Conservation (phyloP, 2,329 filamentous ascomycete species). For the Penicillium sp. region DNA sequence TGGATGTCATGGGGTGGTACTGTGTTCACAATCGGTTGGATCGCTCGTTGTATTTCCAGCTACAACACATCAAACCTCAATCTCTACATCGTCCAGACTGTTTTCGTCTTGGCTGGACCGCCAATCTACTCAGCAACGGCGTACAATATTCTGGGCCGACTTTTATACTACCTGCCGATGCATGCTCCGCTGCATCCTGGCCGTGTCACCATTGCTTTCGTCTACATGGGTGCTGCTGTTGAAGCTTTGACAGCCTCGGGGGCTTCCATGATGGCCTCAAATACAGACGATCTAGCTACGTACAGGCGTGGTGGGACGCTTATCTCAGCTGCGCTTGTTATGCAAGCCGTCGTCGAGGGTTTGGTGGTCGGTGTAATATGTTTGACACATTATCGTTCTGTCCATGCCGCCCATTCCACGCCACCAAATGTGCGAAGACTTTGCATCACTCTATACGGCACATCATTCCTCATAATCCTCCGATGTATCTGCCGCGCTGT, state of each 20-base stretch:
- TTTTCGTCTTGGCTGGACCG: slow-evolving; percentile 32
- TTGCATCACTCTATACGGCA: slow-evolving; percentile 35
- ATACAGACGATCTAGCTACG: slow-evolving; percentile 17
- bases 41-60: slow-evolving; percentile 28
- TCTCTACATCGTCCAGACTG: slow-evolving; percentile 32
- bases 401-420: slow-evolving; percentile 18
- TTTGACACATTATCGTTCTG: slow-evolving; percentile 26
- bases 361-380: slow-evolving; percentile 25
- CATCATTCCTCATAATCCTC: slow-evolving; percentile 29
- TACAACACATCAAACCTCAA: slow-evolving; percentile 25
- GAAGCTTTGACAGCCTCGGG: slow-evolving; percentile 32
- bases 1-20: slow-evolving; percentile 33
- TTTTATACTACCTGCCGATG: slow-evolving; percentile 38
- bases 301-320: slow-evolving; percentile 24
- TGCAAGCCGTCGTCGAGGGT: slow-evolving; percentile 31
- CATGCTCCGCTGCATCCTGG: slow-evolving; percentile 34
- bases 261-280: slow-evolving; percentile 21
- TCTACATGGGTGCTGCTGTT: slow-evolving; percentile 33
- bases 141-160: slow-evolving; percentile 34
- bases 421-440: slow-evolving; percentile 28
- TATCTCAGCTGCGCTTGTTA: slow-evolving; percentile 24
- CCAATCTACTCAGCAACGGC: slow-evolving; percentile 36
- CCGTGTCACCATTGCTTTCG: slow-evolving; percentile 32
- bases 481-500: slow-evolving; percentile 35
- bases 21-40: slow-evolving; percentile 37